Base-by-base conservation (phyloP, 805 yeast species). In the Candida glaebosa region DNA sequence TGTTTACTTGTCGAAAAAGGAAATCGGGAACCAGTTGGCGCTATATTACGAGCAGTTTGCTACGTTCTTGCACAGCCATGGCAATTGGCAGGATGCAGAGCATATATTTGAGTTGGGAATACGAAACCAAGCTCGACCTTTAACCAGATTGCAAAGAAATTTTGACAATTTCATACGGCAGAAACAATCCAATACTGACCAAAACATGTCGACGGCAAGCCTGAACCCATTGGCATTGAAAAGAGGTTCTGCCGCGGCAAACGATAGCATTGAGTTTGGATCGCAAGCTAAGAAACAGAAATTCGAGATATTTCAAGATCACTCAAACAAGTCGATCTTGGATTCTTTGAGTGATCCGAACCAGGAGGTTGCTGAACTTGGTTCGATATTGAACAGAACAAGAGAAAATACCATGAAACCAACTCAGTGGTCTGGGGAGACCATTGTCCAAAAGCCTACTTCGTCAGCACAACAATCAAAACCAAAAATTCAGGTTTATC, bases 21-120 rank as follows among this genome's bases (percentile, higher is more conserved):
- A 74, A 37, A 86, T 91, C 26, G 98, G 96, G 1, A 56, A 54
- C 25, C 69, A 69, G 31, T 65, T 87, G 38, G 79, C 96, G 0
- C 52, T 79, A 15, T 89, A 75, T 56, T 91, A 89, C 55, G 96
- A 88, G 55, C 84, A 79, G 45, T 87, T 85, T 63, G 87, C 95
- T 1, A 69, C 72, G 24, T 77, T 65, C 43, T 59, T 84, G 42
- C 95, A 85, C 53, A 34, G 66, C 1, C 61, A 60, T 14, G 72
- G 73, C 16, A 72, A 76, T 42, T 52, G 53, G 34, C 50, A 52
- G 2, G 83, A 80, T 42, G 95, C 95, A 0, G 65, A 66, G 2
- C 76, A 75, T 39, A 78, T 87, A 0, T 82, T 72, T 50, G 66
- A 67, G 38, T 60, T 71, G 42, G 95, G 95, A 0, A 51, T 89